Base-by-base conservation (phyloP, 2,329 filamentous ascomycete genomes). In the Cladophialophora chaetospira region DNA sequence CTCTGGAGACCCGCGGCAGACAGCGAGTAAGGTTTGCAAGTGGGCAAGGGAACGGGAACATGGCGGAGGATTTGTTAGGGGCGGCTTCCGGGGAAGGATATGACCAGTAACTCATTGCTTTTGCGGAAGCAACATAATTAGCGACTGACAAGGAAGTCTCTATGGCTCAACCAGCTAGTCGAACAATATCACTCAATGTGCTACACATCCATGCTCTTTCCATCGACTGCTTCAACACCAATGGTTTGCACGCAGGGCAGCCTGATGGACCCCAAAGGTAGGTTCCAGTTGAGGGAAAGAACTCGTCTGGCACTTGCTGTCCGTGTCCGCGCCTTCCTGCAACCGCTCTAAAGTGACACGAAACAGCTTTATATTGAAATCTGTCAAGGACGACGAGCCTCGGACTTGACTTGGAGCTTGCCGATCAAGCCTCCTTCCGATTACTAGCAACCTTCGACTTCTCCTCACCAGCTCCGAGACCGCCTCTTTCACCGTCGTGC, bases 41-140 rank as follows among this genome's bases (percentile, higher is more conserved):
- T 17, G 29, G 21, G 25, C 6, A 33, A 36, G n/a, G 43, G 19
- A 15, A 31, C 57, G 52, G 28, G 55, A 36, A 29, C n/a, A 48
- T 50, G 64, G 60, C 48, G 64, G 55, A 55, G 61, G 64, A 64
- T 47, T 52, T 66, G 64, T 62, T 42, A 65, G 58, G 64, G 64
- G 59, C 60, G n/a, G 64, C 61, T 60, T 64, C 61, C 55, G 63
- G 60, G 61, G 63, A 61, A 31, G 64, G 53, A 45, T 52, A 60
- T 55, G 57, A 44, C 46, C 57, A 62, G 60, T 54, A 53, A 61
- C 55, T 60, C 53, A 36, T 54, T 54, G 50, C 55, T 55, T 54
- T 28, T 54, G 59, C 48, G n/a, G 51, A 55, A 55, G 47, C 53
- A 56, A 57, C 56, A 60, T 62, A 62, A 62, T 62, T 54, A 60